phyloP scores from a whole-genome alignment of 2,329 filamentous ascomycete species.

The Alternaria conjuncta region DNA sequence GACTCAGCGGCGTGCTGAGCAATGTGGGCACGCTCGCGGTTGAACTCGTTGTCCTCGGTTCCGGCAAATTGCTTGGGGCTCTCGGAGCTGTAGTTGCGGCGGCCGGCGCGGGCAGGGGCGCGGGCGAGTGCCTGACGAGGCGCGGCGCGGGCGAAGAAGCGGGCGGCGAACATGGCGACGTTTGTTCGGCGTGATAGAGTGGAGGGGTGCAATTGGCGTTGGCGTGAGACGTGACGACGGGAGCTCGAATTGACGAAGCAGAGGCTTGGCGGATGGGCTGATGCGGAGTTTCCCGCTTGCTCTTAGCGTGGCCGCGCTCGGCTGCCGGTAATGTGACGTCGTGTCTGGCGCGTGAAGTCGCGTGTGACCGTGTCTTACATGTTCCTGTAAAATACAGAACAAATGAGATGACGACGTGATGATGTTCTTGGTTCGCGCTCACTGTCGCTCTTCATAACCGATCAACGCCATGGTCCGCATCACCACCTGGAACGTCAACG shows the following conservation, averaged over 20 bases:
- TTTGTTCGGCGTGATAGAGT: conserved; percentile 34
- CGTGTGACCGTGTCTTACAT: conserved; percentile 11
- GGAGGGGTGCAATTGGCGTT: conserved; percentile 35
- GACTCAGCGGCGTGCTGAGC: conserved; percentile 88
- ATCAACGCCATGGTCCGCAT: conserved; percentile 69
- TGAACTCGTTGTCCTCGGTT: conserved; percentile 84
- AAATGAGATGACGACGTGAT: conserved; percentile 3
- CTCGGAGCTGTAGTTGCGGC: conserved; percentile 72
- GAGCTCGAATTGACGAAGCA: conserved; percentile 30
- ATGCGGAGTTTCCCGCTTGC: conserved; percentile 20
- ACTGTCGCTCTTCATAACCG: conserved; percentile 10
- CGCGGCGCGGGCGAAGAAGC: conserved; percentile 49
- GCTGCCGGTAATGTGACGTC: conserved; percentile 32
- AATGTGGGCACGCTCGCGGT: conserved; percentile 87
- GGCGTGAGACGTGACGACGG: conserved; percentile 28
- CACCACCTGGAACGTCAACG: conserved; percentile 65
- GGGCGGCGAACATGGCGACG: conserved; percentile 44
- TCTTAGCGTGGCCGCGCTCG: conserved; percentile 29
- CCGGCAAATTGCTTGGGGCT: conserved; percentile 63
- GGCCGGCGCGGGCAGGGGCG: conserved; percentile 67
- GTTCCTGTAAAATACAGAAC: background rate
- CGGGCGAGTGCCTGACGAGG: conserved; percentile 66
- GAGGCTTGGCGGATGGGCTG: conserved; percentile 23
- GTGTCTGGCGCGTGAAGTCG: conserved; percentile 18
- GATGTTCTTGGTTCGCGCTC: conserved; percentile 8